Evolutionary conservation across 2,329 filamentous ascomycete genomes (phyloP), one percentile per base, ranked within the genome.

Genomic region (Xylaria polymorpha): DNA sequence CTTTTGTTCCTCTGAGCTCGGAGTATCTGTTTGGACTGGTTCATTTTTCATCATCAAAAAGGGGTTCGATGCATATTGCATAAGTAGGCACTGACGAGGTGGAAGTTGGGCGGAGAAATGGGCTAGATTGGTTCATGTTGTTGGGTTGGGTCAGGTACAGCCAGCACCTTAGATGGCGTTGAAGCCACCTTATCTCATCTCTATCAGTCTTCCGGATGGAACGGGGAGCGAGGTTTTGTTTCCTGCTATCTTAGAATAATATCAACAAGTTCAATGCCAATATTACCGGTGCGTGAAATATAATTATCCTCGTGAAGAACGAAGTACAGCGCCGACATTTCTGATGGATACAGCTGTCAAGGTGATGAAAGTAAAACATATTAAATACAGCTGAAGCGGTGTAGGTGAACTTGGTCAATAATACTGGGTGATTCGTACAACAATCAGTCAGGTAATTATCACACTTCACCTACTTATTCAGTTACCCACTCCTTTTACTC

Each of bases 181-280:
- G 43, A n/a, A 46, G 25, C 48, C 5, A 50, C n/a, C 20, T 10
- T 14, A 41, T 41, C 37, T 18, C n/a, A n/a, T n/a, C 43, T 20
- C 10, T 12, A 32, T n/a, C n/a, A 25, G 3, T 37, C 10, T 41
- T n/a, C 43, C 41, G 32, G 50, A 51, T 44, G n/a, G 22, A 10
- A 20, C 15, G 18, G 9, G 9, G 10, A 32, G 12, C 8, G 10
- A 56, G 53, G n/a, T 32, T 46, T 25, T 35, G 18, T n/a, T n/a
- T 51, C 4, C 25, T 7, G 43, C 35, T 65, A 65, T 65, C 37
- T 59, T 64, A 64, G 55, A 2, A 64, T 51, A 64, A 64, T 44
- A 58, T 32, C 32, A 57, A 41, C 32, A 57, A 50, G 41, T 39
- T 46, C 56, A 61, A 61, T 32, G 53, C 14, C 61, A 4, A 37